phyloP scores from a whole-genome alignment of 108 stramenopile genomes.

The Discostella stelligeroides region DNA sequence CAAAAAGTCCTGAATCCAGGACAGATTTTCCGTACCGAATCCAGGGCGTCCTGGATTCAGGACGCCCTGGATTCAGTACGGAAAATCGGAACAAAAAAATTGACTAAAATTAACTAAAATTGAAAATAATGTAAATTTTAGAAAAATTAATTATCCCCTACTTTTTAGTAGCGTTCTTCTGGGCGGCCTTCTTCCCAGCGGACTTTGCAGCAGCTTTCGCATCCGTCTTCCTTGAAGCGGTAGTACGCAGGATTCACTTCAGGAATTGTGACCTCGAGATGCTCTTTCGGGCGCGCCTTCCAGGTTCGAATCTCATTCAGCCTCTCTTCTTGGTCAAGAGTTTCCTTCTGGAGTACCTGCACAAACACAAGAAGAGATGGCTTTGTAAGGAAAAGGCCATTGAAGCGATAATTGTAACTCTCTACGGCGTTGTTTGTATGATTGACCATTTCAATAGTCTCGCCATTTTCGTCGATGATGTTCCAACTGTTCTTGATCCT shows the following conservation, averaged over 20 bases:
- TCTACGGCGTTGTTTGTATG: constrained; percentile 31
- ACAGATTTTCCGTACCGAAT: no score
- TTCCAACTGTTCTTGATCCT: constrained; percentile 21
- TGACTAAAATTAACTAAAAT: no score
- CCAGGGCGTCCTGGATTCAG: no score
- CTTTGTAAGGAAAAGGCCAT: constrained; percentile 10
- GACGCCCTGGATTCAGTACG: no score
- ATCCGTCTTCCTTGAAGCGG: neutral
- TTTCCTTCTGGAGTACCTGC: constrained; percentile 12
- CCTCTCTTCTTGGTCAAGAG: neutral
- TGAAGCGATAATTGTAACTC: constrained; percentile 27
- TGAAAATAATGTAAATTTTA: no score
- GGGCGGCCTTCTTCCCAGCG: no score
- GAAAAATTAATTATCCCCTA: no score
- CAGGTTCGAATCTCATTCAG: constrained; percentile 9
- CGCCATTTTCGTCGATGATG: constrained; percentile 1
- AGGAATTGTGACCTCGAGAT: constrained; percentile 1
- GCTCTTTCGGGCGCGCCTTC: neutral
- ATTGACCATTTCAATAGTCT: constrained; percentile 10
- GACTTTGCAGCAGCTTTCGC: neutral
- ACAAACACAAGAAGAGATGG: constrained; percentile 19
- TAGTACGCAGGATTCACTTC: neutral
- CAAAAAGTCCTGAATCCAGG: no score
- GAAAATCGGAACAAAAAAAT: no score
- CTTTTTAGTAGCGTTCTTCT: no score